phyloP scores from a whole-genome alignment of 352 stramenopile genomes.

The Globisporangium perplexum region DNA sequence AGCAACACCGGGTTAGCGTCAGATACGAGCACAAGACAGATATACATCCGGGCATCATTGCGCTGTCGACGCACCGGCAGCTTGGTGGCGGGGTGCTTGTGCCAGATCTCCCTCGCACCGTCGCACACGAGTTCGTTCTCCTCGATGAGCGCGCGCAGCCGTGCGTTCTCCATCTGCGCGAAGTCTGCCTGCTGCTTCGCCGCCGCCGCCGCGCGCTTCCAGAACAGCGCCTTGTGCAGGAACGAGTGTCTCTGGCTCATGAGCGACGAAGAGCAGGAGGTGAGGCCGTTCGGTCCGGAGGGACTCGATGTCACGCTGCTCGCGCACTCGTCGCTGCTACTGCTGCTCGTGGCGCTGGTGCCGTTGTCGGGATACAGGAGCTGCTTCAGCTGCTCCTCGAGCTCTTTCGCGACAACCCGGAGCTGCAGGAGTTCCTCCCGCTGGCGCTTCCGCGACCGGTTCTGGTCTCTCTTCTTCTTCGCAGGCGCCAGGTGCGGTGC shows the following conservation, averaged over 20 bases:
- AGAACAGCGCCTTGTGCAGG: constrained; percentile 1
- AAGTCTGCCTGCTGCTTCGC: constrained; percentile 1
- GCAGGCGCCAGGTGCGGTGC: constrained; percentile 24
- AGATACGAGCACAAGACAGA: not conserved
- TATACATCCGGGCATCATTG: not conserved
- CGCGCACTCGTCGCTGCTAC: not conserved
- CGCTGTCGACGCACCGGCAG: not conserved
- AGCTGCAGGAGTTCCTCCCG: constrained; percentile 2
- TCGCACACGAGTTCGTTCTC: not conserved
- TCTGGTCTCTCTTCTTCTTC: constrained; percentile 52
- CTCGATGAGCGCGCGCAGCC: constrained; percentile 1
- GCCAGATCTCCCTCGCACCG: not conserved
- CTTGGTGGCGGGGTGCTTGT: not conserved
- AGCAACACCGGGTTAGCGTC: not conserved
- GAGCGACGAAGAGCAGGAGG: too few relatives aligned
- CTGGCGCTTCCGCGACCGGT: constrained; percentile 16
- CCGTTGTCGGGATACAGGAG: constrained; percentile 28
- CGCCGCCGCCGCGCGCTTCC: not conserved
- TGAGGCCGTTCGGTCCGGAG: constrained; percentile 50
- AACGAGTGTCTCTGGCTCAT: constrained; percentile 1
- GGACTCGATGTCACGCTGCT: not conserved
- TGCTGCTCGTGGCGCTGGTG: not conserved
- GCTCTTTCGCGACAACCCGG: not conserved
- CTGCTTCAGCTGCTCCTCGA: not conserved
- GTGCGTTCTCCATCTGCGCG: not conserved